Evolutionary conservation across 805 yeast genomes (phyloP), one percentile per base, ranked within the genome.

Genomic region (Zygosaccharomyces bailii): DNA sequence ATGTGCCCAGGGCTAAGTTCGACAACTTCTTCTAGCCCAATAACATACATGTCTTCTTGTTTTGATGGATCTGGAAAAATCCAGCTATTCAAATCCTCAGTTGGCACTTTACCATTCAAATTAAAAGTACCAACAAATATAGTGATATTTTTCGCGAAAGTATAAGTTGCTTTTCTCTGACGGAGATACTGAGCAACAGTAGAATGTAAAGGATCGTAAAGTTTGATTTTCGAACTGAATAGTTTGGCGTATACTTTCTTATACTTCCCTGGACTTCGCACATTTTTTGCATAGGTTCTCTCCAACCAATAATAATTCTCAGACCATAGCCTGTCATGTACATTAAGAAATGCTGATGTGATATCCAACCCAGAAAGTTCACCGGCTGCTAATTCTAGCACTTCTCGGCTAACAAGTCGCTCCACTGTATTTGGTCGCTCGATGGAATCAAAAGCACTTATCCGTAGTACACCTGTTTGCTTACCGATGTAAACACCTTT

Each of bases 191-290:
- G 78, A n/a, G 79, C 74, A 4, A 93, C 89, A 58, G 76, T 86
- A 37, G 88, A 96, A 53, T 83, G 84, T 24, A 88, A 76, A 0
- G 98, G 99, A 63, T 93, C 98, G 60, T 79, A 86, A n/a, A 91
- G 75, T 38, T 70, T 67, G 1, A 90, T 91, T 3, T 77, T 61
- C 1, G 65, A 59, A 4, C 54, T 51, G 35, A 65, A 59, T 21
- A 65, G 43, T 17, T 47, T 59, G 43, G 51, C 50, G 47, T 51
- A 65, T 18, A 55, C 55, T 52, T 51, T 63, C 49, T 43, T 57
- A 45, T 50, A 60, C 44, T 56, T 64, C 41, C 57, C 50, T 3
- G 55, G 50, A 44, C 55, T 62, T 31, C 67, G 64, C 8, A 57
- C 39, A 29, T 68, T 61, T 38, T 66, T 64, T 4, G 66, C 86